phyloP scores from a whole-genome alignment of 371 early-diverging fungal species.

The Saksenaea vasiformis region DNA sequence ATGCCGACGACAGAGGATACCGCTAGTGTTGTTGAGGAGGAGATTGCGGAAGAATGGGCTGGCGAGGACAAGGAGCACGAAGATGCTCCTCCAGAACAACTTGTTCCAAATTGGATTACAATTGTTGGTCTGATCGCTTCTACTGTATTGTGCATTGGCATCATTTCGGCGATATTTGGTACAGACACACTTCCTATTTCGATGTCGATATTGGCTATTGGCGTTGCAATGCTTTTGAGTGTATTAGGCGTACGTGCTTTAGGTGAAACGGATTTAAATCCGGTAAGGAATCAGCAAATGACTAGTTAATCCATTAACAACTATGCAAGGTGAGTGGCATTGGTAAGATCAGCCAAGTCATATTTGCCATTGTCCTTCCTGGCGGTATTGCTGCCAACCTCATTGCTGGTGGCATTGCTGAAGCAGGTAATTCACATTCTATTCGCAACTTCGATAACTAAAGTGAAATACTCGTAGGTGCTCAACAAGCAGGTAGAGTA shows the following conservation, averaged over 20 bases:
- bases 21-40: constrained; percentile 13
- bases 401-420: constrained; percentile 86
- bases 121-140: constrained; percentile 63
- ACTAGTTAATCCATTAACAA: background rate
- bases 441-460: constrained; percentile 2
- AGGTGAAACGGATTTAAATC: constrained; percentile 84
- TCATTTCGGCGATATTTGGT: constrained; percentile 64
- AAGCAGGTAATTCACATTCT: constrained; percentile 57
- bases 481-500: constrained; percentile 56
- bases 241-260: constrained; percentile 73
- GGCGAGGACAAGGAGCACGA: constrained; percentile 24
- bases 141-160: constrained; percentile 57
- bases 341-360: constrained; percentile 83
- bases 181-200: constrained; percentile 44
- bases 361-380: constrained; percentile 76
- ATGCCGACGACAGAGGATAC: constrained; percentile 6
- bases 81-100: constrained; percentile 50
- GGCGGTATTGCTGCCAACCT: constrained; percentile 78
- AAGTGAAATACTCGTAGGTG: constrained; percentile 20
- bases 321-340: constrained; percentile 63
- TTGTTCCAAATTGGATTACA: constrained; percentile 61
- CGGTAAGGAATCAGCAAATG: constrained; percentile 35
- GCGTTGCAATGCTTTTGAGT: constrained; percentile 63
- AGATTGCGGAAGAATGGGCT: constrained; percentile 24
- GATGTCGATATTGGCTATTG: constrained; percentile 57